Conservation (phyloP, 176 grass and related monocot genomes). For the Thinopyrum elongatum region DNA sequence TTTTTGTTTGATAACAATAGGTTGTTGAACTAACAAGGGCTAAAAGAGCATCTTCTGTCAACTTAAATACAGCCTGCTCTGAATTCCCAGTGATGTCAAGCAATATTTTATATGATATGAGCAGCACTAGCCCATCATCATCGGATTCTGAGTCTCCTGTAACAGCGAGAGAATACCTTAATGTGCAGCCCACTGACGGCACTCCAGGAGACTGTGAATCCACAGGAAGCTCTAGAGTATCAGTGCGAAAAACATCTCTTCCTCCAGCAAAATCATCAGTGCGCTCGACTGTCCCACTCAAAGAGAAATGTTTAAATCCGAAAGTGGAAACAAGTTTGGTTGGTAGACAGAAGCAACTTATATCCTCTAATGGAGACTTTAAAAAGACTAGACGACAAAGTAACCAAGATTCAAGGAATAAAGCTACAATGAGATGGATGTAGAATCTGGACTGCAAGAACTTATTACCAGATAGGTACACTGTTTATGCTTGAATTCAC, state of each 20-base stretch:
- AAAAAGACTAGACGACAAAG: slow-evolving; percentile 59
- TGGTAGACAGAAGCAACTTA: slow-evolving; percentile 41
- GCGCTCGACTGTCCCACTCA: slow-evolving; percentile 24
- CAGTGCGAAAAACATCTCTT: slow-evolving; percentile 4
- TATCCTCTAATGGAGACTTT: slow-evolving; percentile 51
- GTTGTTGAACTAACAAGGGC: slow-evolving; percentile 78
- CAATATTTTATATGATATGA: slow-evolving; percentile 89
- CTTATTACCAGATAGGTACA: slow-evolving; percentile 32
- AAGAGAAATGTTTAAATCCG: slow-evolving; percentile 48
- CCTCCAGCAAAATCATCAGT: background rate
- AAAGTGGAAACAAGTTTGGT: slow-evolving; percentile 34
- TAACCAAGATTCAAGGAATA: slow-evolving; percentile 43
- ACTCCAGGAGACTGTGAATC: slow-evolving; percentile 1
- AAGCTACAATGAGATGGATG: slow-evolving; percentile 60
- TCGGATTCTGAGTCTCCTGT: slow-evolving; percentile 78
- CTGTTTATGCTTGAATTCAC: background rate
- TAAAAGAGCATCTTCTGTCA: slow-evolving; percentile 52
- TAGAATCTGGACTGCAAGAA: slow-evolving; percentile 24
- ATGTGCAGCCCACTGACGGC: slow-evolving; percentile 7
- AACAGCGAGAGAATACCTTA: slow-evolving; percentile 31
- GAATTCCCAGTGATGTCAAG: slow-evolving; percentile 71
- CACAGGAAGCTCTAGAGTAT: slow-evolving; percentile 5
- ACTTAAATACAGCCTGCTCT: slow-evolving; percentile 24
- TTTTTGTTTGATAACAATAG: slow-evolving; percentile 41
- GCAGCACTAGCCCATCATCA: slow-evolving; percentile 69